Percentiles rank a stretch among this genome's conserved stretches.
These are phyloP conservation scores for Paramecium octaurelia DNA, from an alignment of 73 alveolate genomes.

Conservation along the genomic window DNA sequence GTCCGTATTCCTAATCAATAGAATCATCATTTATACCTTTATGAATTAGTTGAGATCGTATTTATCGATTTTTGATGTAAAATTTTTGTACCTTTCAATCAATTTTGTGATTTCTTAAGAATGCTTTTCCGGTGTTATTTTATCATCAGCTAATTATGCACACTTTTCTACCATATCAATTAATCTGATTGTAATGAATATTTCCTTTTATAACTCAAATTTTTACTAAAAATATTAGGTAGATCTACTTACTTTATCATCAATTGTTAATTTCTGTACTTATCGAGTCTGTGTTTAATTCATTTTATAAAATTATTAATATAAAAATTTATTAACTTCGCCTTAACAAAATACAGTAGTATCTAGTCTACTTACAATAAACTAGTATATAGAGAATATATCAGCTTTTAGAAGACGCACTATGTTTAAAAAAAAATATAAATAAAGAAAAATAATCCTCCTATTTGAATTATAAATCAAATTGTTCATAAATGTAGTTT, in stretches of 20 bases:
- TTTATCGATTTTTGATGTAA: neutral
- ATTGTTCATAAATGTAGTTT: no score
- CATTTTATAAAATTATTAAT: neutral
- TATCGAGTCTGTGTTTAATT: neutral
- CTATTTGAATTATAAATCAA: no score
- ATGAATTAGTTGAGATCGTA: neutral
- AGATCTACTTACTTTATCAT: neutral
- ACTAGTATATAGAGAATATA: no score
- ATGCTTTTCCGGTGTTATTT: slow-evolving; percentile 24
- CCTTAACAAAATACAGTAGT: neutral
- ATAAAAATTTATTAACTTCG: neutral
- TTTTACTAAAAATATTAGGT: neutral
- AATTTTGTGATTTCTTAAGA: neutral
- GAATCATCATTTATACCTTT: neutral
- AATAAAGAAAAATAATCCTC: no score
- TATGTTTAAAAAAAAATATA: no score
- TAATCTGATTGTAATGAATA: slow-evolving; percentile 8
- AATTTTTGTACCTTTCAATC: neutral
- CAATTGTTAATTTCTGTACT: slow-evolving; percentile 1
- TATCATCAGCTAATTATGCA: slow-evolving; percentile 45
- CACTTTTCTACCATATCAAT: slow-evolving; percentile 56
- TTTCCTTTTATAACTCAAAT: slow-evolving; percentile 10
- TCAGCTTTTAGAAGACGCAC: no score
- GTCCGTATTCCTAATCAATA: slow-evolving; percentile 3
- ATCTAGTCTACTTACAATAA: neutral